Percentiles rank a stretch among this genome's conserved stretches.
Conservation (phyloP, 179 eudicot species). For the Nepenthes alata region DNA sequence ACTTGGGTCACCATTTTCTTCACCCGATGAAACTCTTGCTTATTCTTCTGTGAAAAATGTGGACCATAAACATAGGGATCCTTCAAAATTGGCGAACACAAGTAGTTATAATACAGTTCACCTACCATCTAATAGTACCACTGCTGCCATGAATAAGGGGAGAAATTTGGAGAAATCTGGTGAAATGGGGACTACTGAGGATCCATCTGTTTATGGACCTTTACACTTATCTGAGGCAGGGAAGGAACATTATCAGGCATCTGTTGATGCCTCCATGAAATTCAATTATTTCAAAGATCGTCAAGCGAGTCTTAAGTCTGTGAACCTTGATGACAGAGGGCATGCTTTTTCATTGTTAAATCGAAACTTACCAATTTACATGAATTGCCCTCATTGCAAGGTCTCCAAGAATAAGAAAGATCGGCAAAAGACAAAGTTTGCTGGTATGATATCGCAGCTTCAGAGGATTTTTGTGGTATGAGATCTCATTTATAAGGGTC, state of each 20-base stretch:
- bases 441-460: slow-evolving; percentile 77
- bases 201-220: slow-evolving; percentile 14
- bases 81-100: slow-evolving; percentile 31
- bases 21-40: slow-evolving; percentile 41
- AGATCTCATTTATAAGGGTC: slow-evolving; percentile 9
- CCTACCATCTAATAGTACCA: slow-evolving; percentile 31
- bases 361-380: slow-evolving; percentile 63
- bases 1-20: slow-evolving; percentile 45
- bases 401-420: slow-evolving; percentile 49
- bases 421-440: slow-evolving; percentile 44
- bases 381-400: slow-evolving; percentile 75
- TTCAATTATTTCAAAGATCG: slow-evolving; percentile 25
- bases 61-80: slow-evolving; percentile 38
- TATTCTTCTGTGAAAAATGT: slow-evolving; percentile 26
- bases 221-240: slow-evolving; percentile 19
- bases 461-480: slow-evolving; percentile 92
- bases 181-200: slow-evolving; percentile 27
- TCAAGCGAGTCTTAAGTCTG: slow-evolving; percentile 27
- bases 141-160: slow-evolving; percentile 21
- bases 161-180: slow-evolving; percentile 33
- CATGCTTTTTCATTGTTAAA: slow-evolving; percentile 49
- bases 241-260: slow-evolving; percentile 21
- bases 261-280: slow-evolving; percentile 15
- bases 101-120: slow-evolving; percentile 36
- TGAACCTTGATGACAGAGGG: slow-evolving; percentile 48